Percentiles rank a stretch among this genome's conserved stretches.
Evolutionary conservation across 1,139 yeast species (phyloP).

Genomic region (Hyphopichia pseudoburtonii): DNA sequence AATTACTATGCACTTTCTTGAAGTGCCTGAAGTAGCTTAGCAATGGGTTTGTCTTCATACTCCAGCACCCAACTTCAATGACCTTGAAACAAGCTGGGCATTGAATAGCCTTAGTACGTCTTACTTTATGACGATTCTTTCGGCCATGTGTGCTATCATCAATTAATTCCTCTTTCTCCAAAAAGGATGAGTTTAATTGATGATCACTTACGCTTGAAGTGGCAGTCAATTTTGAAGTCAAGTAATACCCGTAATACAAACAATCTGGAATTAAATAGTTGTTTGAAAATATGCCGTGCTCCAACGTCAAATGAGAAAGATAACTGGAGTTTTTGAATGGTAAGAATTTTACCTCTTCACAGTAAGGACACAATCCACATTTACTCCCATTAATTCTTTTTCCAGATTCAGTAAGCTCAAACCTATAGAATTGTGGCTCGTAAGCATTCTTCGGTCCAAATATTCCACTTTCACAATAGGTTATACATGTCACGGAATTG

Average conservation of each 20-base stretch:
- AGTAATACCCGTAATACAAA: slow-evolving; percentile 11
- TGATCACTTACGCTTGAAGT: no score
- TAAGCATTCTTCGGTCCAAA: slow-evolving; percentile 22
- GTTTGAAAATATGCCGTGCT: slow-evolving; percentile 36
- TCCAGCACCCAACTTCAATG: slow-evolving; percentile 15
- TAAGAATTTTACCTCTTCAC: slow-evolving; percentile 27
- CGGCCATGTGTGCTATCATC: no score
- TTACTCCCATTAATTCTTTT: slow-evolving; percentile 20
- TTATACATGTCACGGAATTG: slow-evolving; percentile 13
- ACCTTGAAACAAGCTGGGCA: slow-evolving; percentile 15
- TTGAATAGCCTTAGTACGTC: slow-evolving; percentile 12
- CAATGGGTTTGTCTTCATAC: slow-evolving; percentile 13
- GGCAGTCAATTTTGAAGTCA: slow-evolving; percentile 6
- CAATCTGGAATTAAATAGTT: slow-evolving; percentile 27
- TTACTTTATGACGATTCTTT: slow-evolving; percentile 7
- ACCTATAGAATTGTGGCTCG: slow-evolving; percentile 29
- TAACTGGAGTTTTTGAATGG: slow-evolving; percentile 35
- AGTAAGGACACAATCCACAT: slow-evolving; percentile 36
- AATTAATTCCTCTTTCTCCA: no score
- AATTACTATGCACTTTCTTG: slow-evolving; percentile 9
- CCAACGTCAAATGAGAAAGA: slow-evolving; percentile 33
- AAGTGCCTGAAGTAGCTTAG: slow-evolving; percentile 16
- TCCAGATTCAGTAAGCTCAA: slow-evolving; percentile 21
- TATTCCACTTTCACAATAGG: slow-evolving; percentile 19
- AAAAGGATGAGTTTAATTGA: no score